Evolutionary conservation across 805 yeast genomes (phyloP).

Genomic region (Saccharomyces jurei): DNA sequence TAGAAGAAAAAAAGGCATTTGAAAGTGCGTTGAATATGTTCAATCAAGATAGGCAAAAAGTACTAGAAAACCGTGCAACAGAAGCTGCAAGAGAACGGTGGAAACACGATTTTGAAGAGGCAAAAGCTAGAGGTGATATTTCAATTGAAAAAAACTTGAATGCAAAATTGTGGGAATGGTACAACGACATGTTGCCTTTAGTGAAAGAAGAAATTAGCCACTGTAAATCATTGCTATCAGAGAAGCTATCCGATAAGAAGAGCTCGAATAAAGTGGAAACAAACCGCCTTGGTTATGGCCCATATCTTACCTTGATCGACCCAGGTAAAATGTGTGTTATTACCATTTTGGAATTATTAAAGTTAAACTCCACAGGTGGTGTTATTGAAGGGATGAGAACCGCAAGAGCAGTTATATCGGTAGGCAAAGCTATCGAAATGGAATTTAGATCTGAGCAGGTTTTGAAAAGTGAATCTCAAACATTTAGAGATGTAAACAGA

Average conservation of each 20-base stretch:
- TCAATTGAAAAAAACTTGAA: slow-evolving; percentile 55
- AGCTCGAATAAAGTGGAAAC: slow-evolving; percentile 26
- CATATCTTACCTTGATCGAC: slow-evolving; percentile 61
- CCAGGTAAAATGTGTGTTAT: slow-evolving; percentile 79
- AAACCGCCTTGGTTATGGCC: slow-evolving; percentile 57
- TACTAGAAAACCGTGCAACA: slow-evolving; percentile 64
- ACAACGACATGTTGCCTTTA: slow-evolving; percentile 59
- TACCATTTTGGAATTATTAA: slow-evolving; percentile 73
- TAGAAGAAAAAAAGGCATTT: slow-evolving; percentile 44
- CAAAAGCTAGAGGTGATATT: slow-evolving; percentile 49
- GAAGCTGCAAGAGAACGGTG: slow-evolving; percentile 85
- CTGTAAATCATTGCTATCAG: slow-evolving; percentile 39
- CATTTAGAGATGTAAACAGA: slow-evolving; percentile 45
- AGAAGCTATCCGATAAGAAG: slow-evolving; percentile 2
- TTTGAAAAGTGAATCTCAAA: slow-evolving; percentile 47
- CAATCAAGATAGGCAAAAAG: slow-evolving; percentile 69
- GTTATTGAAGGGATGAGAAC: slow-evolving; percentile 75
- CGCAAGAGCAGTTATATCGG: slow-evolving; percentile 69
- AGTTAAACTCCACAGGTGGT: slow-evolving; percentile 67
- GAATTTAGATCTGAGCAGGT: slow-evolving; percentile 72
- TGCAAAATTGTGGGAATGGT: slow-evolving; percentile 79
- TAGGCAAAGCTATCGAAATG: slow-evolving; percentile 76
- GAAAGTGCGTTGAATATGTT: slow-evolving; percentile 59
- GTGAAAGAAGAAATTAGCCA: slow-evolving; percentile 57
- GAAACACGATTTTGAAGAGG: slow-evolving; percentile 72